Conservation (phyloP, 192 early-diverging fungal genomes). For the Backusella tuberculispora region DNA sequence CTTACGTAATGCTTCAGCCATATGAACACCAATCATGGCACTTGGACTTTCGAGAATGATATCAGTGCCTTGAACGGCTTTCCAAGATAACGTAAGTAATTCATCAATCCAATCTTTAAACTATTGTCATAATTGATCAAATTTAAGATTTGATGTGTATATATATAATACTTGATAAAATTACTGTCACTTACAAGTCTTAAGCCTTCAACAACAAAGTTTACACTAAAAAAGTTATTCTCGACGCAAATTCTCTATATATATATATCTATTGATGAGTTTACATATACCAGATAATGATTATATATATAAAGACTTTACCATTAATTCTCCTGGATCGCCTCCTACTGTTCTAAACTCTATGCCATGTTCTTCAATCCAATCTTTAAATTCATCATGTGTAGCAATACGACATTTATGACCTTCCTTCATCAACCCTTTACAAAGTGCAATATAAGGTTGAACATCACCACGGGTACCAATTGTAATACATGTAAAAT, state of each 20-base stretch:
- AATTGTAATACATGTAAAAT: conserved; percentile 71
- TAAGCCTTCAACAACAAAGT: conserved; percentile 62
- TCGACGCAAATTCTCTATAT: conserved; percentile 64
- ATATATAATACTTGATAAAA: not conserved
- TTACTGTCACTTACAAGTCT: conserved; percentile 35
- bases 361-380: conserved; percentile 67
- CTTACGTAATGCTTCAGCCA: conserved; percentile 61
- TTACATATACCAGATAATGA: not conserved
- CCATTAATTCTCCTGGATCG: conserved; percentile 66
- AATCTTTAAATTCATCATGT: conserved; percentile 65
- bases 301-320: conserved; percentile 7
- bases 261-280: not conserved
- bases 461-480: conserved; percentile 81
- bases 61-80: conserved; percentile 64
- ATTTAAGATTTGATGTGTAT: not conserved
- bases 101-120: conserved; percentile 69
- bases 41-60: conserved; percentile 71
- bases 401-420: conserved; percentile 70
- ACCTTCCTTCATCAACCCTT: conserved; percentile 63
- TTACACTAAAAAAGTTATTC: conserved; percentile 67
- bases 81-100: conserved; percentile 57
- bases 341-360: conserved; percentile 71
- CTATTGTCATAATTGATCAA: conserved; percentile 22
- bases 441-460: conserved; percentile 72
- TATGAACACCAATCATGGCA: conserved; percentile 70